phyloP scores from a whole-genome alignment of 768 basidiomycete species.

The Mycena capillaripes region DNA sequence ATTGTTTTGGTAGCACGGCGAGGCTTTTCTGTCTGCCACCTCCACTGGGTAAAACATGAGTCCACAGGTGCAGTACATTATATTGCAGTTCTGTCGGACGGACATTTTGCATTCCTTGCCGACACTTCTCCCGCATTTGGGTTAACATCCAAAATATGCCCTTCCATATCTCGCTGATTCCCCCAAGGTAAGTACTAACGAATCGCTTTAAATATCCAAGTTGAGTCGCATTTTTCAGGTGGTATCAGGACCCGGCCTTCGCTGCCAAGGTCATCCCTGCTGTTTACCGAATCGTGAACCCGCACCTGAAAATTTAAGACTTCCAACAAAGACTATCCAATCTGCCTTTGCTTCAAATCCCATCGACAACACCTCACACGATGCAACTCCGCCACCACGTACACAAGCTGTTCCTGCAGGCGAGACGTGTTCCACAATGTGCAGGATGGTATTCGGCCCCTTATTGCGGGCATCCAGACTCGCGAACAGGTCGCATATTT shows the following conservation, averaged over 20 bases:
- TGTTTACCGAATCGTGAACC: background rate
- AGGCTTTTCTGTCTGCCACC: background rate
- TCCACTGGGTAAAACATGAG: background rate
- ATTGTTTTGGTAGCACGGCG: background rate
- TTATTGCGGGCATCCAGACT: slow-evolving; percentile 1
- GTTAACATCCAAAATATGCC: background rate
- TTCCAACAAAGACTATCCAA: background rate
- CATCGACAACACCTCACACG: slow-evolving; percentile 5
- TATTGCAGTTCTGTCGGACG: background rate
- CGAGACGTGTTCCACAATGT: slow-evolving; percentile 17
- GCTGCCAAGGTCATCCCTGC: background rate
- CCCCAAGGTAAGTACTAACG: slow-evolving; percentile 35
- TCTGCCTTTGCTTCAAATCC: slow-evolving; percentile 7
- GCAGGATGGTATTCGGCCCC: slow-evolving; percentile 7
- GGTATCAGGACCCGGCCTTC: background rate
- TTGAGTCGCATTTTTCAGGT: no score
- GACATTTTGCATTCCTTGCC: slow-evolving; percentile 7
- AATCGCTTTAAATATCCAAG: no score
- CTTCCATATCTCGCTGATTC: no score
- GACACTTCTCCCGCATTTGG: slow-evolving; percentile 13
- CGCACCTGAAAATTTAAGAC: background rate
- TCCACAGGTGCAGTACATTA: slow-evolving; percentile 1
- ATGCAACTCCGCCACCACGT: background rate
- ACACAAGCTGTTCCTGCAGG: background rate
- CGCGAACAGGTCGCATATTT: background rate